Evolutionary conservation across 257 asterid species (phyloP), one percentile per base, ranked within the genome.

Genomic region (Solanum rostratum): DNA sequence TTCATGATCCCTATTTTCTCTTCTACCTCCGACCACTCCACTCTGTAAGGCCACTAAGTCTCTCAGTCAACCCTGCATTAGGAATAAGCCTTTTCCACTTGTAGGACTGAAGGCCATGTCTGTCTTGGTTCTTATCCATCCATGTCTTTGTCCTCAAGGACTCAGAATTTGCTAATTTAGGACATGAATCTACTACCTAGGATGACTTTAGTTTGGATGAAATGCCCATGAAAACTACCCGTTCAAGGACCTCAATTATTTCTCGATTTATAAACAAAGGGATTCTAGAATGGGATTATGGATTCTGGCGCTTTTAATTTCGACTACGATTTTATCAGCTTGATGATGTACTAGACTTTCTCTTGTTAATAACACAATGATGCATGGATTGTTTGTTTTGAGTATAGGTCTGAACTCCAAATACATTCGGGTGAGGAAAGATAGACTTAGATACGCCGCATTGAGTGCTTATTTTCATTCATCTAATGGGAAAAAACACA

Each of bases 211-310:
- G 87, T 89, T 54, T 89, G 89, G 92, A 95, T 54, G 91, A 86
- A 59, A 92, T 92, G 95, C 95, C 93, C 83, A 82, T 83, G 0
- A 95, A 84, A 85, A 98, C 92, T 80, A 91, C 93, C 20, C 90
- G 92, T n/a, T 92, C 98, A 2, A 92, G 98, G 97, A 96, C 95
- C 89, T 89, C 98, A 2, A 90, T 95, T 33, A 88, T 93, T 86
- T 93, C 98, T 19, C 97, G 97, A 80, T 91, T 92, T 86, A 78
- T 95, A 83, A 93, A 84, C 82, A 86, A 45, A 10, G 91, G 92
- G 83, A 87, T 22, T 81, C 90, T 54, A 49, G 82, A n/a, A 41
- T 29, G 60, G 98, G 99, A 55, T 88, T 92, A 33, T 92, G 49
- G 78, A 79, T 18, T 86, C 87, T 18, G 54, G 73, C 30, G 2